Evolutionary conservation across 306 rosid species (phyloP), one percentile per base, ranked within the genome.

Genomic region (Lathyrus sativus): DNA sequence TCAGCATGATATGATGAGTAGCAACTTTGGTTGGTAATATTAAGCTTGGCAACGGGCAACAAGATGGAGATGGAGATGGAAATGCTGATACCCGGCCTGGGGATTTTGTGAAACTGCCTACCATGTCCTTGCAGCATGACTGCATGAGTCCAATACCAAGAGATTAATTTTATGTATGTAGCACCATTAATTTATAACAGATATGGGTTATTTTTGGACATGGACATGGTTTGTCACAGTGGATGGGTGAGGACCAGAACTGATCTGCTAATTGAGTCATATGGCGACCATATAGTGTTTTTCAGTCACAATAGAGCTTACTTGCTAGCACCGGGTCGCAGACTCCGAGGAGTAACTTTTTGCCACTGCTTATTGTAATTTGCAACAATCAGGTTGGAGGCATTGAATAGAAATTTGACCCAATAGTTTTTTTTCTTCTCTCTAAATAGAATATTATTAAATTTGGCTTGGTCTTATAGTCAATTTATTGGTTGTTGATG

Each of bases 181-280:
- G 26, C 3, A 26, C 11, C 42, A 24, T 33, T 69, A 63, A 22
- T 14, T 57, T 70, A 9, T 8, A 46, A 70, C 66, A 57, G 46
- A 22, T 31, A 39, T 37, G 49, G 48, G 45, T 58, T 67, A 37
- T 53, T 48, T 48, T 29, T 33, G 48, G 63, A 24, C 43, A 5
- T 46, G 9, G 62, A 41, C 68, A 74, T 71, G 56, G 53, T 74
- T 67, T 58, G 76, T 43, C 48, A 10, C 72, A 26, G 31, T 61
- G 69, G 41, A 45, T 55, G 57, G 37, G 61, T 55, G 68, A 53
- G 29, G 54, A 56, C 26, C 45, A 56, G 73, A 50, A 37, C 70
- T 64, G 70, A 42, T 69, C 65, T 67, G 41, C 35, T 63, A 29
- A 41, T 49, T 22, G 33, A 54, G 57, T 51, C 73, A 46, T 35